Conservation (phyloP, 2,329 filamentous ascomycete species). For the Thelonectria rubi region DNA sequence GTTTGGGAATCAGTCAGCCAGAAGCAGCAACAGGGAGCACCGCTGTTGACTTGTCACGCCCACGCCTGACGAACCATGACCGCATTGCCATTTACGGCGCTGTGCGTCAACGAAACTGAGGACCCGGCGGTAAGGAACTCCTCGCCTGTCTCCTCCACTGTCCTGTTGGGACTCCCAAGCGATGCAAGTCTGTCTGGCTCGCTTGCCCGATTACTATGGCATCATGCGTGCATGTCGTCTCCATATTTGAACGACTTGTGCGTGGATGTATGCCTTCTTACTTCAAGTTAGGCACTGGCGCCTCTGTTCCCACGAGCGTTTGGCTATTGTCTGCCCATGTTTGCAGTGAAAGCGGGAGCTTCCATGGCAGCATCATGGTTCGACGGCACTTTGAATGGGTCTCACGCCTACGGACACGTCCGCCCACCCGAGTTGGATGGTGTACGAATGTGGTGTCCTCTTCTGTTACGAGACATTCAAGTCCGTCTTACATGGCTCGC, state of each 20-base stretch:
- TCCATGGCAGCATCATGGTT: slow-evolving; percentile 3
- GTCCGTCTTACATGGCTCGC: slow-evolving; percentile 8
- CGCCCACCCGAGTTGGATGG: background rate
- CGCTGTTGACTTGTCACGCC: slow-evolving; percentile 21
- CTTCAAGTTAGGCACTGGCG: background rate
- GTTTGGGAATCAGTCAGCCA: slow-evolving; percentile 14
- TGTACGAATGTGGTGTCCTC: background rate
- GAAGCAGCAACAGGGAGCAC: slow-evolving; percentile 19
- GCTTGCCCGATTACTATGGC: slow-evolving; percentile 12
- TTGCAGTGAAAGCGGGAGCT: background rate
- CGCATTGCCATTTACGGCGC: slow-evolving; percentile 20
- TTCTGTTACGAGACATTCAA: background rate
- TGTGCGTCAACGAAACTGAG: slow-evolving; percentile 10
- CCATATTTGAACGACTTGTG: background rate
- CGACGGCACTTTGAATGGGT: background rate
- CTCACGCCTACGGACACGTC: background rate
- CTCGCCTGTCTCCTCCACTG: background rate
- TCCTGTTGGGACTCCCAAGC: background rate
- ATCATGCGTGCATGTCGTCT: slow-evolving; percentile 20
- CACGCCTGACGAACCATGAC: slow-evolving; percentile 24
- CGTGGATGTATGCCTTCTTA: slow-evolving; percentile 3
- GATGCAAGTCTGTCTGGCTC: slow-evolving; percentile 13
- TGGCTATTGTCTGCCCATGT: background rate
- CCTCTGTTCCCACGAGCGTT: background rate
- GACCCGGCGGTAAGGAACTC: slow-evolving; percentile 11